Evolutionary conservation across 2,329 filamentous ascomycete species (phyloP).

Genomic region (Setomelanomma holmii): DNA sequence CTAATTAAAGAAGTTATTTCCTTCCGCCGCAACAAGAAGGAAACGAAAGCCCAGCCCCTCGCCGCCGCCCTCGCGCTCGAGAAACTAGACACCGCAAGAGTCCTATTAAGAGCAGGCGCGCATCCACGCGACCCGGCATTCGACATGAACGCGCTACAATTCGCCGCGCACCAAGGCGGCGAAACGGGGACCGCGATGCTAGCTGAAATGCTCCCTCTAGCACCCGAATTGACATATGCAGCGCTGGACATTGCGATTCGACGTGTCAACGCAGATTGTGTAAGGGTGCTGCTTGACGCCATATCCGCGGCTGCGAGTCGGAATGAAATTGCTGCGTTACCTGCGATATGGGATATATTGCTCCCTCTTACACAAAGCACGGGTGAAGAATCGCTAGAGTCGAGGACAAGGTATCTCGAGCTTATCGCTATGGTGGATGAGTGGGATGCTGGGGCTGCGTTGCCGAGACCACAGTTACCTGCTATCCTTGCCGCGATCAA

Average conservation of each 20-base stretch:
- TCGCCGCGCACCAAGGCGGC: conserved; percentile 17
- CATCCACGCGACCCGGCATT: conserved; percentile 26
- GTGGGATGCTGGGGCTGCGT: conserved; percentile 21
- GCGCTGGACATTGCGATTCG: conserved; percentile 24
- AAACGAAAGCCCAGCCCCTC: conserved; percentile 23
- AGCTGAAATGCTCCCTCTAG: conserved; percentile 20
- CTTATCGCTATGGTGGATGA: conserved; percentile 22
- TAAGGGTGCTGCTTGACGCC: conserved; percentile 19
- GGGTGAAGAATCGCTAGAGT: conserved; percentile 6
- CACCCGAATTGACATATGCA: conserved; percentile 23
- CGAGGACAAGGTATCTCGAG: conserved; percentile 12
- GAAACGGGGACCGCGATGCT: conserved; percentile 19
- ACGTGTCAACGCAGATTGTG: conserved; percentile 17
- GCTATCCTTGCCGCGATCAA: conserved; percentile 24
- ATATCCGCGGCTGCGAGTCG: conserved; percentile 22
- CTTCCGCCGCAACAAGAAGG: conserved; percentile 23
- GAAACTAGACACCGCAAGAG: conserved; percentile 17
- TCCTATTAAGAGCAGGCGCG: conserved; percentile 22
- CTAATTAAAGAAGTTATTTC: conserved; percentile 22
- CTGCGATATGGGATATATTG: conserved; percentile 22
- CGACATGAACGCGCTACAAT: conserved; percentile 25
- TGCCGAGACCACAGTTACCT: conserved; percentile 20
- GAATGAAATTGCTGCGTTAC: conserved; percentile 21
- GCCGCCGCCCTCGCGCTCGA: conserved; percentile 18
- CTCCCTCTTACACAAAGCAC: conserved; percentile 10